A percentile compares a stretch with the other conserved stretches of the same genome.
phyloP scores from a whole-genome alignment of 2,329 filamentous ascomycete genomes.

The Pseudocercospora crystallina region DNA sequence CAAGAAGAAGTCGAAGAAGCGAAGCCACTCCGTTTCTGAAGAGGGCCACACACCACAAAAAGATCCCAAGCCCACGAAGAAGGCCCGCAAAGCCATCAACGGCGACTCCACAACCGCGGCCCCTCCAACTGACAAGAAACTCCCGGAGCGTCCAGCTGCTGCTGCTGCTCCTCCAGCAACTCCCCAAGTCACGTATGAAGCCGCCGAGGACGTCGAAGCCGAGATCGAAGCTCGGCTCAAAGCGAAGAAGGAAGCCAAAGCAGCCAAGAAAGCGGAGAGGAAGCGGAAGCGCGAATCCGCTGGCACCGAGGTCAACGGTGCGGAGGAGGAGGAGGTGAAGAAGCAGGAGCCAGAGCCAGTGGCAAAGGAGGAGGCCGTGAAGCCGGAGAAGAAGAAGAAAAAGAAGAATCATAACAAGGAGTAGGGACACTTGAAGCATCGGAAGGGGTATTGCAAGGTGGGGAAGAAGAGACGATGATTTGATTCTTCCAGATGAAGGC shows the following conservation, averaged over 20 bases:
- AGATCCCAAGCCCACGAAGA: constrained; percentile 3
- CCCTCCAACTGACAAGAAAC: background rate
- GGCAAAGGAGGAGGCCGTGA: constrained; percentile 2
- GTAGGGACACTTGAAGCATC: background rate
- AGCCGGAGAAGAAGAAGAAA: constrained; percentile 20
- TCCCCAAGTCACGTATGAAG: background rate
- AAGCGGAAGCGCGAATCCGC: constrained; percentile 38
- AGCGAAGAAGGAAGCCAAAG: constrained; percentile 28
- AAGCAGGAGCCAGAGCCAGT: constrained; percentile 57
- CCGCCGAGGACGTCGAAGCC: constrained; percentile 32
- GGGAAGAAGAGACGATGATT: background rate
- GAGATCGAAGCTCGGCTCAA: constrained; percentile 34
- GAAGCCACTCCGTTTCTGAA: background rate
- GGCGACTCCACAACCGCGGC: background rate
- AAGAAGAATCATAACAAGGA: constrained; percentile 4
- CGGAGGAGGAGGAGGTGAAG: constrained; percentile 19
- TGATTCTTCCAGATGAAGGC: background rate
- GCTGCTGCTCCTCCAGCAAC: background rate
- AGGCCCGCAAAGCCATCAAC: background rate
- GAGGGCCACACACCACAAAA: constrained; percentile 4
- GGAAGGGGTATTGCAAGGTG: background rate
- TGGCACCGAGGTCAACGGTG: constrained; percentile 59
- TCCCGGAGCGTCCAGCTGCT: background rate
- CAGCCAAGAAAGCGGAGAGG: constrained; percentile 28
- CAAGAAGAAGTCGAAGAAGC: constrained; percentile 7